A percentile compares a stretch with the other conserved stretches of the same genome.
These are phyloP conservation scores for Penicillium sp. DNA, from an alignment of 2,329 filamentous ascomycete genomes.

Conservation along the genomic window DNA sequence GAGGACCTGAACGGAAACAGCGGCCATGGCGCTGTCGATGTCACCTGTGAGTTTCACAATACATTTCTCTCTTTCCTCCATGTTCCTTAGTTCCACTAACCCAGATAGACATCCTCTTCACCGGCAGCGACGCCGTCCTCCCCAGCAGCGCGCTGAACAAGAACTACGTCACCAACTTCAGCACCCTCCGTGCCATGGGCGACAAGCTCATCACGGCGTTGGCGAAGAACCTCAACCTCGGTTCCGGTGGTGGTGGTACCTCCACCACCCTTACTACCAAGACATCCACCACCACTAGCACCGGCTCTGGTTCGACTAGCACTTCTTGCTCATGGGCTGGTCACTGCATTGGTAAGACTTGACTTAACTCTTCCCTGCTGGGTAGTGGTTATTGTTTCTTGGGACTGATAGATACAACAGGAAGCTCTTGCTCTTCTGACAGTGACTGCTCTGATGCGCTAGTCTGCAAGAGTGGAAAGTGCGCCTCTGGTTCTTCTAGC, in stretches of 20 bases:
- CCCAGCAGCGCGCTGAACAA: slow-evolving; percentile 26
- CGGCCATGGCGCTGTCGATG: slow-evolving; percentile 31
- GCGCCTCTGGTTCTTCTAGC: too few relatives aligned
- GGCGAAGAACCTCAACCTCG: slow-evolving; percentile 23
- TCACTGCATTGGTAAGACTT: slow-evolving; percentile 24
- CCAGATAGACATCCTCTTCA: slow-evolving; percentile 34
- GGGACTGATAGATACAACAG: slow-evolving; percentile 8
- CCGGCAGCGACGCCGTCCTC: slow-evolving; percentile 29
- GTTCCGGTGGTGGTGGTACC: not conserved
- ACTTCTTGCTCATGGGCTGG: slow-evolving; percentile 21
- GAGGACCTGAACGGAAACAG: slow-evolving; percentile 30
- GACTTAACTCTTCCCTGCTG: too few relatives aligned
- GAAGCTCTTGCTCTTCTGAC: slow-evolving; percentile 14
- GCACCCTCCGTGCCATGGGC: slow-evolving; percentile 28
- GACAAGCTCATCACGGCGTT: slow-evolving; percentile 29
- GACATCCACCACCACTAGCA: slow-evolving; percentile 3
- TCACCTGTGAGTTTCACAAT: slow-evolving; percentile 29
- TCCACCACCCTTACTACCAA: slow-evolving; percentile 1
- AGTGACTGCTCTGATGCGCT: slow-evolving; percentile 13
- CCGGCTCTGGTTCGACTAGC: slow-evolving; percentile 1
- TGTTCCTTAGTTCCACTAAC: not conserved
- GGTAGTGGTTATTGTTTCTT: too few relatives aligned
- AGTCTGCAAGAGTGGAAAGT: slow-evolving; percentile 13
- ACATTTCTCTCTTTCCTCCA: not conserved
- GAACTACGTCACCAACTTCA: slow-evolving; percentile 29